Base-by-base conservation (phyloP, 257 asterid genomes). In the Verbena officinalis region DNA sequence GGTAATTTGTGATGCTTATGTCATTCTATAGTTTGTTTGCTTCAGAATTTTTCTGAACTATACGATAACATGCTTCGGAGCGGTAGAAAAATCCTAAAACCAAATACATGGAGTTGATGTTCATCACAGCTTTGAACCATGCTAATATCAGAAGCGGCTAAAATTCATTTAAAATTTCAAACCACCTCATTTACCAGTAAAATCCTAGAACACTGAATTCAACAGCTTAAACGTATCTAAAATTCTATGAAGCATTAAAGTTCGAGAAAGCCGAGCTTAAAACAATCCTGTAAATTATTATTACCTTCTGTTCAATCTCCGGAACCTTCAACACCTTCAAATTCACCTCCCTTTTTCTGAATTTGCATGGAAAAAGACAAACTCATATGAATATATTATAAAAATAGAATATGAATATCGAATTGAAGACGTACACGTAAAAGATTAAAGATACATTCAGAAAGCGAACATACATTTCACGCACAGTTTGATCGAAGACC, bases 261-360 rank as follows among this genome's bases (percentile, higher is more conserved):
- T 56, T 31, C 42, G 33, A 33, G 22, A 55, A 62, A 53, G 42
- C 51, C 38, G 23, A 67, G 68, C 64, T 42, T 14, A 72, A 68
- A 51, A n/a, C 8, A 56, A 58, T 15, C 55, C 55, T 7, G 58
- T 9, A 34, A 59, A 49, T 54, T 6, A 45, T 14, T 1, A 10
- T 62, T 77, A 86, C 99, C 97, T 94, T 94, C 78, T 94, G 99
- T 75, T 94, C 99, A 68, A 90, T 90, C 81, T 94, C 99, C 51
- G 99, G 96, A 54, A 94, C 91, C 84, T 88, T 88, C 81, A 94
- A 75, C 33, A 94, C 97, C 83, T 94, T 94, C 85, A 94, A 82
- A 85, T 94, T 94, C 71, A 94, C 97, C 89, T 94, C 99, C 73
- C 99, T 83, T 82, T 90, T 94, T 78, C 97, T 94, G 96, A 75